Evolutionary conservation across 2,329 filamentous ascomycete species (phyloP), one percentile per base, ranked within the genome.

Genomic region (Aspergillus brasiliensis): DNA sequence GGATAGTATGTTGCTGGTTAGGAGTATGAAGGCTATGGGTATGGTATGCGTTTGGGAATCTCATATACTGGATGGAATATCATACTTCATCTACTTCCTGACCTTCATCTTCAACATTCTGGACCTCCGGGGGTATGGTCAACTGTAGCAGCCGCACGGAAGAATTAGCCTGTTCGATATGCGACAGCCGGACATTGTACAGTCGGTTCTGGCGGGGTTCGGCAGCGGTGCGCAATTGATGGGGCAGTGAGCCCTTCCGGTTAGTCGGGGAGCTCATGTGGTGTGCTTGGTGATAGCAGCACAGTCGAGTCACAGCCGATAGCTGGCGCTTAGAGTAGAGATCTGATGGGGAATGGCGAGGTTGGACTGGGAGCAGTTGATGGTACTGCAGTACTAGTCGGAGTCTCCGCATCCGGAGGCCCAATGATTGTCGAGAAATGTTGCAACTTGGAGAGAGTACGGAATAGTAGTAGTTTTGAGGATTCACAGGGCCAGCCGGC

Each of bases 191-290:
- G 15, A 92, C 88, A 2, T 77, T 76, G 71, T 91, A 84, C 6
- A 92, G 77, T 15, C 84, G 84, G 61, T 84, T 78, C 59, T 90
- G 86, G 59, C 92, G 86, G 44, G 89, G 90, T 71, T 95, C 89
- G 40, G 83, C 77, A 3, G 89, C 88, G 10, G 92, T 96, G 56
- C 91, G 84, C 65, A 92, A 85, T 60, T 89, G 80, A 70, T 95
- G 91, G 19, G 79, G 78, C 48, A 78, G 69, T 1, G 73, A 77
- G 53, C 73, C 70, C 62, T 76, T 75, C 42, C 67, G 69, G 34
- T 63, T 60, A 19, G 60, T 54, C 17, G 64, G 57, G 5, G 69
- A 65, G 57, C 62, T 73, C 72, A 75, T 76, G 46, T 64, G 61
- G 64, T 57, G 51, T 47, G 21, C 23, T 17, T 25, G 48, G 2